These are phyloP conservation scores for Alternaria tenuissima DNA, from an alignment of 2,329 filamentous ascomycete species.

Conservation along the genomic window DNA sequence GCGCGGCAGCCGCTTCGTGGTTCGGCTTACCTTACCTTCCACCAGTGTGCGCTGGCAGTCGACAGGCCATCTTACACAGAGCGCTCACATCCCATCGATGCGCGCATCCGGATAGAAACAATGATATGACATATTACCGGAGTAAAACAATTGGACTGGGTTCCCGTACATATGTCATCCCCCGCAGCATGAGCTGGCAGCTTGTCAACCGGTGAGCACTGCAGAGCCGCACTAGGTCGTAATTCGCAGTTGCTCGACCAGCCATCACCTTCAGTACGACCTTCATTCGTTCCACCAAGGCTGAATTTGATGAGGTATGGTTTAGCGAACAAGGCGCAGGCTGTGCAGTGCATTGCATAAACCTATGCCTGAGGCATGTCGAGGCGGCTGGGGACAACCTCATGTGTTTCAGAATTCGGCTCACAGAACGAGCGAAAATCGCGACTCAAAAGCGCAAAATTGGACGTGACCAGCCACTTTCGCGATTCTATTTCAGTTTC, in stretches of 20 bases:
- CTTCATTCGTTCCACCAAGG: slow-evolving; percentile 27
- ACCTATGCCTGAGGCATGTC: slow-evolving; percentile 37
- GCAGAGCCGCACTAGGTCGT: slow-evolving; percentile 44
- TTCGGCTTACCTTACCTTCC: slow-evolving; percentile 9
- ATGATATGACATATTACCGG: slow-evolving; percentile 24
- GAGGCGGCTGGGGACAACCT: slow-evolving; percentile 10
- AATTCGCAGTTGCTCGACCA: slow-evolving; percentile 22
- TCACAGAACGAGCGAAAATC: slow-evolving; percentile 2
- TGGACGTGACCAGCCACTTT: slow-evolving; percentile 18
- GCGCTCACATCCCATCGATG: slow-evolving; percentile 17
- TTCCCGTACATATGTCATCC: slow-evolving; percentile 26
- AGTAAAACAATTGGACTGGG: slow-evolving; percentile 45
- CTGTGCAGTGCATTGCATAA: slow-evolving; percentile 40
- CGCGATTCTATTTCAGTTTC: slow-evolving; percentile 18
- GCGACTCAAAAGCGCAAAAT: not conserved
- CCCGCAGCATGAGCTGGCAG: slow-evolving; percentile 28
- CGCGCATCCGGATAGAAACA: slow-evolving; percentile 19
- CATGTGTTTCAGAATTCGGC: slow-evolving; percentile 6
- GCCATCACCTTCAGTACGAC: slow-evolving; percentile 27
- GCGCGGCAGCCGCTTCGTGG: slow-evolving; percentile 9
- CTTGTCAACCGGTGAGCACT: slow-evolving; percentile 40
- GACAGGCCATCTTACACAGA: slow-evolving; percentile 16
- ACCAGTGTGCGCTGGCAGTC: slow-evolving; percentile 38
- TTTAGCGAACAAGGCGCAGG: slow-evolving; percentile 47
- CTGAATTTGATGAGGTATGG: slow-evolving; percentile 29